These are phyloP conservation scores for Pyricularia pennisetigena DNA, from an alignment of 2,329 filamentous ascomycete species.

Conservation along the genomic window DNA sequence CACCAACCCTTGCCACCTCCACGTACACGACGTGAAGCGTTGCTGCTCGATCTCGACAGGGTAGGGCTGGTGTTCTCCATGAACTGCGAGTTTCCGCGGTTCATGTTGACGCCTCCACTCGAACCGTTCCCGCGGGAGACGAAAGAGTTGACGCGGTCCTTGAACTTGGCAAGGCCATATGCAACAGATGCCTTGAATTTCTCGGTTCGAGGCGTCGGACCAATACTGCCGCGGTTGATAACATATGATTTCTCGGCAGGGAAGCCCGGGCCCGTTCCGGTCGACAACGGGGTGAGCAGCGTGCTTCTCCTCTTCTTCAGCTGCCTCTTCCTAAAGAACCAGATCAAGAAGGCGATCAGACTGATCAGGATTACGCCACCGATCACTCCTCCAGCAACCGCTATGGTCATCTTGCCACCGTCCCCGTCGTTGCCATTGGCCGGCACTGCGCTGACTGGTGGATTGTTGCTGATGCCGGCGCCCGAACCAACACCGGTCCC, in stretches of 20 bases:
- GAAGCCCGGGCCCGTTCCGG: conserved; percentile 11
- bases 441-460: conserved; percentile 9
- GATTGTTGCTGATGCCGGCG: conserved; percentile 9
- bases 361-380: conserved; percentile 36
- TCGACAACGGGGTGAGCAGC: conserved; percentile 36
- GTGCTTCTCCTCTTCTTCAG: conserved; percentile 34
- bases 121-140: conserved; percentile 17
- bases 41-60: conserved; percentile 9
- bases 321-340: conserved; percentile 36
- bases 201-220: conserved; percentile 34
- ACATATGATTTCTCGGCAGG: conserved; percentile 19
- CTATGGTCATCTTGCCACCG: conserved; percentile 24
- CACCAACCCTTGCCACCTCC: conserved; percentile 34
- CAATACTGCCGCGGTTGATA: conserved; percentile 36
- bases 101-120: conserved; percentile 33
- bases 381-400: conserved; percentile 40
- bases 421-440: conserved; percentile 9
- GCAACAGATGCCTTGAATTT: conserved; percentile 29
- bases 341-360: conserved; percentile 36
- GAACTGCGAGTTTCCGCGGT: conserved; percentile 45
- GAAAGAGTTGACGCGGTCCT: conserved; percentile 21
- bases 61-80: conserved; percentile 18
- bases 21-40: conserved; percentile 17
- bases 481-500: background rate
- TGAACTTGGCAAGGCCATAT: conserved; percentile 24